These are phyloP conservation scores for Thalassiosira pacifica DNA, from an alignment of 352 stramenopile species.

Conservation along the genomic window DNA sequence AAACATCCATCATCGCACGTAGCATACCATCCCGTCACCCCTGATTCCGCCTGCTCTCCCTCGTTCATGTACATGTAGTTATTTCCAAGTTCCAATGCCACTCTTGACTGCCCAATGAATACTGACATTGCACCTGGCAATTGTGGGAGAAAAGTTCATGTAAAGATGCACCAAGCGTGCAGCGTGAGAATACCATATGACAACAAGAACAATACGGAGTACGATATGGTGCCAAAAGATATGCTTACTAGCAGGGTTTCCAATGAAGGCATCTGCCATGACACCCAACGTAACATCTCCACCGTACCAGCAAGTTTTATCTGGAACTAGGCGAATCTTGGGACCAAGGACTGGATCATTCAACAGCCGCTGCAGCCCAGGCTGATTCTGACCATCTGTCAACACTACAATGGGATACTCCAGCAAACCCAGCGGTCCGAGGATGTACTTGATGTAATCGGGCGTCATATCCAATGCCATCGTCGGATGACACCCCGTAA, in stretches of 20 bases:
- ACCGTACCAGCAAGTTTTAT: conserved; percentile 47
- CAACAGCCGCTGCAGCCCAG: conserved; percentile 48
- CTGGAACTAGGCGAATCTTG: conserved; percentile 37
- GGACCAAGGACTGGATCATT: conserved; percentile 49
- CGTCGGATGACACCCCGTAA: conserved; percentile 36
- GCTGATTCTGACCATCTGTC: conserved; percentile 30
- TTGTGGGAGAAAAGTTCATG: too few species aligned
- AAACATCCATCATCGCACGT: not conserved
- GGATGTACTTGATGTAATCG: conserved; percentile 57
- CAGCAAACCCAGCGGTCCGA: conserved; percentile 44
- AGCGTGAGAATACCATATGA: too few species aligned
- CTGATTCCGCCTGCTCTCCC: too few species aligned
- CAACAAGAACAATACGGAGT: too few species aligned
- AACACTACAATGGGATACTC: conserved; percentile 61
- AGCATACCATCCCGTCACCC: too few species aligned
- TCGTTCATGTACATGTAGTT: too few species aligned
- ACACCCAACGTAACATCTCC: conserved; percentile 51
- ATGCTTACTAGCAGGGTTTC: conserved; percentile 32
- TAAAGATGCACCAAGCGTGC: too few species aligned
- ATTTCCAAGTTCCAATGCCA: too few species aligned
- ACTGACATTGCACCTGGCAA: too few species aligned
- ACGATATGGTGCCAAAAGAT: too few species aligned
- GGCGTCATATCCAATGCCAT: conserved; percentile 51
- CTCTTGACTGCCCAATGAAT: too few species aligned
- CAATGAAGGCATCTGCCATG: conserved; percentile 57